These are phyloP conservation scores for Ophiostoma novo-ulmi DNA, from an alignment of 2,329 filamentous ascomycete species.

Conservation along the genomic window DNA sequence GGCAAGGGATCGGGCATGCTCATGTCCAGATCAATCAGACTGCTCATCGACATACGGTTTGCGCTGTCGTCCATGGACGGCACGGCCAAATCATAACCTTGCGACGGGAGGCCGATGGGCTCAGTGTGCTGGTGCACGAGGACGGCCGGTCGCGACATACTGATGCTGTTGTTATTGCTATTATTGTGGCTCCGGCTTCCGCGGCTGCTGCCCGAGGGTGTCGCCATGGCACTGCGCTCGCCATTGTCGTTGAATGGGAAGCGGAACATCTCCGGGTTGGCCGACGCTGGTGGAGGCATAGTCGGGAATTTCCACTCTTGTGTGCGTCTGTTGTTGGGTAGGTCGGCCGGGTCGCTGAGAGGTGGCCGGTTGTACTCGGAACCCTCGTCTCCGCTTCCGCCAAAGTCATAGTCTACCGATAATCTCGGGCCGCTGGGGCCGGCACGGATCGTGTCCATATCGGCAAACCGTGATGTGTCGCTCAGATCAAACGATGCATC, in stretches of 20 bases:
- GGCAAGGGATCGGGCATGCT: slow-evolving; percentile 43
- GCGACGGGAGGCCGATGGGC: slow-evolving; percentile 38
- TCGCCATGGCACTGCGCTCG: slow-evolving; percentile 14
- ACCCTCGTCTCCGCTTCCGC: slow-evolving; percentile 43
- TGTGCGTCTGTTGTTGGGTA: slow-evolving; percentile 38
- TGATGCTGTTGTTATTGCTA: slow-evolving; percentile 23
- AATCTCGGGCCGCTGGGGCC: slow-evolving; percentile 36
- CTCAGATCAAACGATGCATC: slow-evolving; percentile 50
- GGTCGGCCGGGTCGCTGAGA: slow-evolving; percentile 54
- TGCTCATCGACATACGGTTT: slow-evolving; percentile 36
- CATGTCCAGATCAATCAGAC: slow-evolving; percentile 37
- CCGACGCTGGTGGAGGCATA: slow-evolving; percentile 45
- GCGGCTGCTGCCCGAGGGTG: slow-evolving; percentile 18
- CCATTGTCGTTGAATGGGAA: slow-evolving; percentile 39
- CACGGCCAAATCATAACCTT: slow-evolving; percentile 36
- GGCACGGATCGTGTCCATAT: slow-evolving; percentile 57
- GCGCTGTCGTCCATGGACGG: slow-evolving; percentile 24
- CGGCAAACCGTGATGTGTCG: slow-evolving; percentile 55
- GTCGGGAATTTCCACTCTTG: slow-evolving; percentile 53
- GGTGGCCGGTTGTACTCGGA: slow-evolving; percentile 45
- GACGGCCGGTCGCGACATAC: slow-evolving; percentile 28
- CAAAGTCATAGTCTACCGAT: slow-evolving; percentile 48
- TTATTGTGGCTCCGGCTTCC: slow-evolving; percentile 18
- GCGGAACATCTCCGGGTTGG: slow-evolving; percentile 44
- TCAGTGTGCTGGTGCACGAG: slow-evolving; percentile 45